phyloP scores from a whole-genome alignment of 306 rosid species.

The peach (Prunus persica) region Prunus_persica_NCBIv2 NC_034010.1:21567001-21567500 shows the following conservation, averaged over 20 bases:
- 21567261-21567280: not conserved
- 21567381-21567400: constrained; percentile 28
- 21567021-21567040: too few relatives aligned
- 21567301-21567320: not conserved
- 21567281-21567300: constrained; percentile 1
- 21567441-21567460: not conserved
- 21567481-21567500: constrained; percentile 5
- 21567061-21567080: not conserved
- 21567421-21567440: constrained; percentile 21
- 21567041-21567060: too few relatives aligned
- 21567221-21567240: constrained; percentile 16
- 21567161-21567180: not conserved
- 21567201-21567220: not conserved
- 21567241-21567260: constrained; percentile 22
- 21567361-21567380: constrained; percentile 30
- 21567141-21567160: too few relatives aligned
- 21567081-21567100: too few relatives aligned
- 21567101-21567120: not conserved
- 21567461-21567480: constrained; percentile 15
- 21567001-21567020: too few relatives aligned
- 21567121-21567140: too few relatives aligned
- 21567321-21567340: constrained; percentile 1
- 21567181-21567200: not conserved
- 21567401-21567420: constrained; percentile 11
- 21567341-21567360: constrained; percentile 9